Evolutionary conservation across 1,139 yeast genomes (phyloP), one percentile per base, ranked within the genome.

Genomic region (Saccharomyces uvarum): DNA sequence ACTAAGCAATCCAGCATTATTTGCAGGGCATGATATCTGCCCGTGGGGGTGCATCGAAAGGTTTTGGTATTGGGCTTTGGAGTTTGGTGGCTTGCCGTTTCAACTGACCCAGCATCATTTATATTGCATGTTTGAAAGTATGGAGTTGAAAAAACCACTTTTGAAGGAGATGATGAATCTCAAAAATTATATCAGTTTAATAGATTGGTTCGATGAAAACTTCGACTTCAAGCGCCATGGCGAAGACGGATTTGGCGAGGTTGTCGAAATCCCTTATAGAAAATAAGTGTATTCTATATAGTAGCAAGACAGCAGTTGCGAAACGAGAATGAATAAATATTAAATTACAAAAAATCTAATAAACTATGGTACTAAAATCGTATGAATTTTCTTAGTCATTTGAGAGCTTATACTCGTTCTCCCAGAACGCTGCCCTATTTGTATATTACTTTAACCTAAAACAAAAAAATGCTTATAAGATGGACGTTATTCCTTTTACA

Each of bases 1-100:
- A 2, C 74, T 93, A 53, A 75, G 81, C 32, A 93, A 93, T 66
- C 99, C 99, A 0, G 96, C 93, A 0, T 67, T 93, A 59, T 93
- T 93, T 71, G 79, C 87, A 3, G 96, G 96, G 0, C 79, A 71
- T 65, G 72, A 74, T 0, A 75, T 73, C 52, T 85, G 97, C 2
- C 97, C 98, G 1, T 93, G 98, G 98, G 79, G 84, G 6, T 93
- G 96, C 4, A 75, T 93, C 6, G 99, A 95, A 69, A 75, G 77
- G 57, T 88, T 91, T 69, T 81, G 90, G 86, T 85, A 88, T 65
- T 81, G 83, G 61, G 82, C 88, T 9, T 79, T 89, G 9, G 81
- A 84, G 26, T 89, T 85, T 65, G 70, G 71, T 11, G 97, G 96
- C 0, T 74, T 91, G 54, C 97, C 96, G 1, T 90, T 81, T 67